Conservation (phyloP, 2,329 filamentous ascomycete genomes). For the Colletotrichum aenigma region DNA sequence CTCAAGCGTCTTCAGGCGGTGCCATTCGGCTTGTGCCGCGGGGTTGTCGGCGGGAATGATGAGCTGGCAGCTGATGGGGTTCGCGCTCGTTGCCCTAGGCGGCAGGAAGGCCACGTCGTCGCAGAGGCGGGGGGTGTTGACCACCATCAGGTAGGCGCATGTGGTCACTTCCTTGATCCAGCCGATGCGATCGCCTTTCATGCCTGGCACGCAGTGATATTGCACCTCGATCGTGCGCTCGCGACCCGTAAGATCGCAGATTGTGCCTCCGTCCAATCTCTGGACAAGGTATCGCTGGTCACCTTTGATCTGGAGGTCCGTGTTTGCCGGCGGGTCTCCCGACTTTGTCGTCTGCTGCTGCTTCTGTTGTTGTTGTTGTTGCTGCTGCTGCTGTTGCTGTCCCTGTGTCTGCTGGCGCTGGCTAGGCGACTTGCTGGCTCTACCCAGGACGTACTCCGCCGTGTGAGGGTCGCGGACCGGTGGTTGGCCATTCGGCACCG, state of each 20-base stretch:
- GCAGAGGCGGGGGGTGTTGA: slow-evolving; percentile 88
- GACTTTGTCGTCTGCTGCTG: slow-evolving; percentile 11
- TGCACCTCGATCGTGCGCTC: slow-evolving; percentile 86
- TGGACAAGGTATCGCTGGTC: slow-evolving; percentile 88
- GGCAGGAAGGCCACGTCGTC: slow-evolving; percentile 86
- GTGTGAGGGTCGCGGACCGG: slow-evolving; percentile 79
- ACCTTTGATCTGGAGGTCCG: slow-evolving; percentile 79
- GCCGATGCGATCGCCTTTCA: slow-evolving; percentile 76
- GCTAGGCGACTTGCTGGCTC: slow-evolving; percentile 40
- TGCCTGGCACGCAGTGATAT: slow-evolving; percentile 77
- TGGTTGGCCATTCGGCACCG: slow-evolving; percentile 68
- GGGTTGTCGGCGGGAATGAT: slow-evolving; percentile 63
- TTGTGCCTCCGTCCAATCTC: slow-evolving; percentile 76
- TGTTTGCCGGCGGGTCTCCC: slow-evolving; percentile 39
- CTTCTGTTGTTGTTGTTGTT: neutral
- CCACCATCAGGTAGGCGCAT: slow-evolving; percentile 91
- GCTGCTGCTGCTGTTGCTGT: neutral
- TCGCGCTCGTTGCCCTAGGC: slow-evolving; percentile 76
- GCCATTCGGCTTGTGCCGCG: slow-evolving; percentile 32
- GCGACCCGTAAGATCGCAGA: slow-evolving; percentile 84
- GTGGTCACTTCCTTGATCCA: slow-evolving; percentile 94
- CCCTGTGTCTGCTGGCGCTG: slow-evolving; percentile 18
- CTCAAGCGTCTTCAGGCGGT: slow-evolving; percentile 38
- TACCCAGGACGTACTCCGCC: slow-evolving; percentile 78
- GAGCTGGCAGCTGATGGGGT: slow-evolving; percentile 77